A percentile compares a stretch with the other conserved stretches of the same genome.
Evolutionary conservation across 192 early-diverging fungal species (phyloP).

Genomic region (Phlyctochytrium bullatum): DNA sequence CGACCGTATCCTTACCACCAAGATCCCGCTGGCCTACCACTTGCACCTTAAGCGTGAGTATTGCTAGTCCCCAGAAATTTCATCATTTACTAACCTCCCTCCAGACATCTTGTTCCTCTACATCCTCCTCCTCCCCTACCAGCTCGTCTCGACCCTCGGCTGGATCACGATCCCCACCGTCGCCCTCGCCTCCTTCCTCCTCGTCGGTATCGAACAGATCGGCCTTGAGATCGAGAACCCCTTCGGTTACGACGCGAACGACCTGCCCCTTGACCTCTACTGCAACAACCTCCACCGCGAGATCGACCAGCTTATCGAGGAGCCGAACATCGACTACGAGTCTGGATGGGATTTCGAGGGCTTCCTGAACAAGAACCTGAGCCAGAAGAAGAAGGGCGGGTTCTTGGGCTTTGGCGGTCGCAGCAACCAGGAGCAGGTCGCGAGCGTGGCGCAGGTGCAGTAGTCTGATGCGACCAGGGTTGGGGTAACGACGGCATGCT

Average conservation of each 20-base stretch:
- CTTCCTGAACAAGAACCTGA: neutral
- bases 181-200: constrained; percentile 62
- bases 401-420: no score
- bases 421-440: no score
- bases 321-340: constrained; percentile 11
- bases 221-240: constrained; percentile 55
- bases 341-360: constrained; percentile 1
- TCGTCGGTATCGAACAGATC: constrained; percentile 75
- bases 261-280: constrained; percentile 22
- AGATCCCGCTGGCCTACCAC: constrained; percentile 67
- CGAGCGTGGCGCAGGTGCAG: no score
- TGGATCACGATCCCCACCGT: constrained; percentile 63
- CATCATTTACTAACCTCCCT: neutral
- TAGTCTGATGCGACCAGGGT: no score
- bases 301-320: constrained; percentile 6
- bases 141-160: constrained; percentile 44
- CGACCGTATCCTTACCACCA: constrained; percentile 66
- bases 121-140: constrained; percentile 60
- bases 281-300: constrained; percentile 17
- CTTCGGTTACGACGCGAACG: constrained; percentile 23
- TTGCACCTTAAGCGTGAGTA: constrained; percentile 56
- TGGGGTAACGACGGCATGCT: no score
- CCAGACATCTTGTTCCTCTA: constrained; percentile 57
- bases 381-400: no score
- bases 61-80: no score